Evolutionary conservation across 768 basidiomycete genomes (phyloP), one percentile per base, ranked within the genome.

Genomic region (Leccinum uliginosum): DNA sequence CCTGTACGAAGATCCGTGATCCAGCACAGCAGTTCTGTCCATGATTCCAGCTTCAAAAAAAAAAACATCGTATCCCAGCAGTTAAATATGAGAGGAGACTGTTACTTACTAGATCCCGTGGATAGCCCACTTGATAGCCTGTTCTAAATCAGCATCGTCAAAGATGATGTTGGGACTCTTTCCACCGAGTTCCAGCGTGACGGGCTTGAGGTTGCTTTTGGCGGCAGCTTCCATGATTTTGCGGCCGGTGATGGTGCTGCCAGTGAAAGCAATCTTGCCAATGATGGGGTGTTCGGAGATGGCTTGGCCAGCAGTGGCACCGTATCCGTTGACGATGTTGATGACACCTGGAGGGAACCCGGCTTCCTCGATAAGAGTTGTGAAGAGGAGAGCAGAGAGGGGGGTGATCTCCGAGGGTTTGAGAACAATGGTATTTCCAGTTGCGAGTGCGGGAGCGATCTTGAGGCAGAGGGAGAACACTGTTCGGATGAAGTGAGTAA

Each of bases 91-190:
- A 45, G 10, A 19, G 15, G 3, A 7, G 23, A 56, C 15, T 15
- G 15, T 6, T 6, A 59, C 58, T 19, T 12, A 59, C 58, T 59
- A 59, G 30, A 59, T 59, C 7, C 58, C 58, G 10, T 53, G 51
- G 3, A 49, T 49, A 2, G 58, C 51, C 58, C 58, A 59, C 9
- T 59, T 59, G 50, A 59, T 32, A 29, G 57, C 58, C n/a, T 59
- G 58, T 24, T 59, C 58, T 1, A 59, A n/a, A 44, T 59, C 51
- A 9, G 57, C 57, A n/a, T 59, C 58, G 4, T 59, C 50, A 24
- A 59, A 59, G 14, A 59, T 59, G 57, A 59, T 23, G 4, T 14
- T 49, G 35, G 57, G 58, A 23, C 58, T 59, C 58, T 59, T 59
- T 27, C 58, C 58, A 2, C 58, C 58, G 15, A 59, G 57, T 35